phyloP scores from a whole-genome alignment of 495 filamentous ascomycete genomes.

The Aspergillus campestris region DNA sequence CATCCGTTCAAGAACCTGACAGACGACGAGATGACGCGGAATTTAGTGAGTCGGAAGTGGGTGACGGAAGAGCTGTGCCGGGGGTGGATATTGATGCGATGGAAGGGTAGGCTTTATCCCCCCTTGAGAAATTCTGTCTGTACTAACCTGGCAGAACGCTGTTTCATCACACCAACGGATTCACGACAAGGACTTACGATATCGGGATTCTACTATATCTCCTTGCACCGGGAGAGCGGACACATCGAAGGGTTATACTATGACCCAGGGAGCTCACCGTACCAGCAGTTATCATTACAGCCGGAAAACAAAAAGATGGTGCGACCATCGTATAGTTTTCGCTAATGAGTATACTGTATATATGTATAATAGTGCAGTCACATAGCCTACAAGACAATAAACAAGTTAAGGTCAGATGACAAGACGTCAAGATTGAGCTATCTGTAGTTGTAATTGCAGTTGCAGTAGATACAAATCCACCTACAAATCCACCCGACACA shows the following conservation, averaged over 20 bases:
- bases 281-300: constrained; percentile 56
- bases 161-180: constrained; percentile 58
- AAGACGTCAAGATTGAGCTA: too few relatives aligned
- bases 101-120: constrained; percentile 52
- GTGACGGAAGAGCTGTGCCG: constrained; percentile 42
- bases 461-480: neutral
- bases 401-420: too few relatives aligned
- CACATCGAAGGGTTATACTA: constrained; percentile 64
- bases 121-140: neutral
- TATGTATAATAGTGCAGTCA: too few relatives aligned
- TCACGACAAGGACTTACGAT: constrained; percentile 58
- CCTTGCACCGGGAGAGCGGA: constrained; percentile 51
- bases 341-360: constrained; percentile 11
- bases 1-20: constrained; percentile 53
- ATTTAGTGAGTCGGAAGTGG: constrained; percentile 50
- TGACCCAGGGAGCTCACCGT: constrained; percentile 62
- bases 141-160: constrained; percentile 45
- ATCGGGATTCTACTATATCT: constrained; percentile 69
- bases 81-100: constrained; percentile 67
- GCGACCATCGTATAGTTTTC: constrained; percentile 34
- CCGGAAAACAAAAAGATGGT: constrained; percentile 39
- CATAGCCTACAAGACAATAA: too few relatives aligned
- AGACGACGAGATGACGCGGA: constrained; percentile 50
- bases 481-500: neutral
- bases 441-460: neutral